These are phyloP conservation scores for Cladosporium sp. DNA, from an alignment of 2,329 filamentous ascomycete species.

Conservation along the genomic window DNA sequence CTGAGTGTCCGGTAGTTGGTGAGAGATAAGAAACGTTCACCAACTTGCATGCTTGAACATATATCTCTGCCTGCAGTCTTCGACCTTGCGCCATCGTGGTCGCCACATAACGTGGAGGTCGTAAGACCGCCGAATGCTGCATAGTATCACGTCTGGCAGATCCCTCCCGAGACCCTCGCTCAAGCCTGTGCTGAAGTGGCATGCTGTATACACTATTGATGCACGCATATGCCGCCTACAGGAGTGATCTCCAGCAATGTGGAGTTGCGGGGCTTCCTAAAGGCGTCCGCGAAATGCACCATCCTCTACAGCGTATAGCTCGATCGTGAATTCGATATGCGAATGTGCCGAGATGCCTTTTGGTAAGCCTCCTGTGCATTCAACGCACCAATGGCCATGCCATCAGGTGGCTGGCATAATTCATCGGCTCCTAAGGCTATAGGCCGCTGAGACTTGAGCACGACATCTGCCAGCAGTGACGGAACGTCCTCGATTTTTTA, in stretches of 20 bases:
- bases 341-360: not conserved
- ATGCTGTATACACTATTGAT: not conserved
- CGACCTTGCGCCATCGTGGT: not conserved
- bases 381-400: not conserved
- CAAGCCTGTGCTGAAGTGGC: not conserved
- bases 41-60: not conserved
- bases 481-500: conserved; percentile 2
- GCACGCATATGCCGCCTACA: not conserved
- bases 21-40: not conserved
- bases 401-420: not conserved
- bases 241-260: not conserved
- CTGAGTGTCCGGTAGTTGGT: not conserved
- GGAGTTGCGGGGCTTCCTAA: not conserved
- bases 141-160: conserved; percentile 3
- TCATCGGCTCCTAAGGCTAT: not conserved
- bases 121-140: conserved; percentile 2
- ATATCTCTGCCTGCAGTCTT: not conserved
- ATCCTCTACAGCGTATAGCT: not conserved
- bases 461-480: not conserved
- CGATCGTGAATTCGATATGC: not conserved
- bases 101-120: not conserved
- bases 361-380: not conserved
- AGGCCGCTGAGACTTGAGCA: not conserved
- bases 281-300: not conserved
- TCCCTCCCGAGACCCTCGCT: not conserved